Conservation (phyloP, 1,139 yeast genomes). For the Kluyveromyces sp. region DNA sequence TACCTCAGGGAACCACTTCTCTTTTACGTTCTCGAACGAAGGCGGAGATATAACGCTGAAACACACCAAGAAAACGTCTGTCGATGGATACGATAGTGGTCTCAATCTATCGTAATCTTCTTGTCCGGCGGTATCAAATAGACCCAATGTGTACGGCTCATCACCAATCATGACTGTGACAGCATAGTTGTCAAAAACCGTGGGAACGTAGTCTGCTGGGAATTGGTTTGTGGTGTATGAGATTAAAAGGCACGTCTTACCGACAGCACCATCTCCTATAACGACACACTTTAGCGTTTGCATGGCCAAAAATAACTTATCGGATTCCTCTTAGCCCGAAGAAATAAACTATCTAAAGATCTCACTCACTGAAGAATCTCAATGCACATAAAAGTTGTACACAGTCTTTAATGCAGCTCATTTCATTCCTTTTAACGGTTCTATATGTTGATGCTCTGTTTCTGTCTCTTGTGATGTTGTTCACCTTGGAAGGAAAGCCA, state of each 20-base stretch:
- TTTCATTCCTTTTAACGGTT: too few species aligned
- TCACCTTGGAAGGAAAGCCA: neutral
- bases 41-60: slow-evolving; percentile 95
- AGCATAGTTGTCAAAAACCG: slow-evolving; percentile 93
- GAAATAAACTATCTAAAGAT: neutral
- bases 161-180: slow-evolving; percentile 98
- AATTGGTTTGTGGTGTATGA: slow-evolving; percentile 84
- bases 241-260: slow-evolving; percentile 84
- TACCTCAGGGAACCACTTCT: slow-evolving; percentile 98
- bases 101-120: slow-evolving; percentile 97
- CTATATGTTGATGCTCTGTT: neutral
- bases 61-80: slow-evolving; percentile 92
- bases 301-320: slow-evolving; percentile 36
- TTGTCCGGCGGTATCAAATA: slow-evolving; percentile 98
- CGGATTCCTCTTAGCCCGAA: slow-evolving; percentile 3
- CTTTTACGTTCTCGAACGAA: slow-evolving; percentile 94
- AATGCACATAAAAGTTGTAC: too few species aligned
- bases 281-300: slow-evolving; percentile 93
- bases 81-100: slow-evolving; percentile 93
- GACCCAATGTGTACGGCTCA: slow-evolving; percentile 92
- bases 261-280: slow-evolving; percentile 98
- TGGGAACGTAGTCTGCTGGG: slow-evolving; percentile 85
- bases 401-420: too few species aligned
- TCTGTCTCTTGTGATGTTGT: neutral
- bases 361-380: too few species aligned